These are phyloP conservation scores for Xylariaceae sp. DNA, from an alignment of 2,329 filamentous ascomycete species.

Conservation along the genomic window DNA sequence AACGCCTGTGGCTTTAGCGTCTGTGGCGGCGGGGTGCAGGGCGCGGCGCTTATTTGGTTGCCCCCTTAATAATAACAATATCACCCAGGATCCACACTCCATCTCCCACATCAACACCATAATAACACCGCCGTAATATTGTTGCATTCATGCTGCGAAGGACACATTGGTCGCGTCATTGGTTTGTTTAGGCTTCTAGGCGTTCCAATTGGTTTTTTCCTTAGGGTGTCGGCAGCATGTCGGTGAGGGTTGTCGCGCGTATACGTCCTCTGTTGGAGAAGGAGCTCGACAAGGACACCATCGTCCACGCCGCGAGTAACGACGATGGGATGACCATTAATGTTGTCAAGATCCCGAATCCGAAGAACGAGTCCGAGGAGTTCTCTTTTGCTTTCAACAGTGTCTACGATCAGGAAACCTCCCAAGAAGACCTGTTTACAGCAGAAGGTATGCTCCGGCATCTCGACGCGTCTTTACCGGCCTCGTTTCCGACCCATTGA, in stretches of 20 bases:
- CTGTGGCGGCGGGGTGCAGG: no score
- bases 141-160: neutral
- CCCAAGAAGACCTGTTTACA: conserved; percentile 85
- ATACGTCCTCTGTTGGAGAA: conserved; percentile 83
- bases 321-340: conserved; percentile 59
- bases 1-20: no score
- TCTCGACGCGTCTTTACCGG: conserved; percentile 7
- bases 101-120: no score
- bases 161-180: neutral
- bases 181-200: neutral
- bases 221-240: conserved; percentile 40
- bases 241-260: conserved; percentile 82
- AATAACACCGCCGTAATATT: conserved; percentile 11
- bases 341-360: conserved; percentile 84
- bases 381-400: conserved; percentile 94
- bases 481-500: conserved; percentile 6
- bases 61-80: no score
- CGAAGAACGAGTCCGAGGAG: conserved; percentile 85
- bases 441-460: conserved; percentile 63
- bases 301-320: conserved; percentile 65
- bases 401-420: conserved; percentile 76
- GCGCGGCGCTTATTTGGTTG: no score
- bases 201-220: neutral
- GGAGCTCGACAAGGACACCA: conserved; percentile 83
- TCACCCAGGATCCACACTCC: no score